phyloP scores from a whole-genome alignment of 805 yeast genomes.

The Metschnikowia cerradonensis region DNA sequence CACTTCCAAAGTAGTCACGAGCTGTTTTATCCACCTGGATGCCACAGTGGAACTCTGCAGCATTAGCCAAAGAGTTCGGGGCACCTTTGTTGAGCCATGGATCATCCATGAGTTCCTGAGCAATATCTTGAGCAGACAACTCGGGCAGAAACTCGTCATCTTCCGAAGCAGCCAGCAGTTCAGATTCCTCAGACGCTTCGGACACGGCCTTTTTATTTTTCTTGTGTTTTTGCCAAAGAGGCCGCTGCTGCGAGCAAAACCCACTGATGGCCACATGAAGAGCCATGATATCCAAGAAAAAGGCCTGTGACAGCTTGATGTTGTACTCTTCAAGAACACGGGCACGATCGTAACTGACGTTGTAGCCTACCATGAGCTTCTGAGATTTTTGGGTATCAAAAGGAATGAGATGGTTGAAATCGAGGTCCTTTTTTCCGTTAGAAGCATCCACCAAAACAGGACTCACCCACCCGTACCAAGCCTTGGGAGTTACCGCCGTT shows the following conservation, averaged over 20 bases:
- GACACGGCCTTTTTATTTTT: constrained; percentile 30
- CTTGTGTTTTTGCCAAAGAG: constrained; percentile 62
- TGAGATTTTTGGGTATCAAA: constrained; percentile 46
- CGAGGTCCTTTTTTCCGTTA: constrained; percentile 26
- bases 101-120: constrained; percentile 45
- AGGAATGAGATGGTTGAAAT: constrained; percentile 70
- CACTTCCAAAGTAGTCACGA: constrained; percentile 60
- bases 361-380: constrained; percentile 80
- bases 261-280: constrained; percentile 88
- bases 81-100: constrained; percentile 86
- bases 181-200: constrained; percentile 17
- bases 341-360: constrained; percentile 87
- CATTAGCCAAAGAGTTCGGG: constrained; percentile 74
- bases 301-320: constrained; percentile 61
- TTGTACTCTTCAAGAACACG: constrained; percentile 80
- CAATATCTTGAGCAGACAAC: constrained; percentile 21
- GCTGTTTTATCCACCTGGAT: constrained; percentile 60
- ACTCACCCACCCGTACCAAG: constrained; percentile 95
- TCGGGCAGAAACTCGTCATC: constrained; percentile 7
- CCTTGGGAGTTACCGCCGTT: constrained; percentile 65
- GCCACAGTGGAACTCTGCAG: constrained; percentile 73
- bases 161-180: constrained; percentile 12
- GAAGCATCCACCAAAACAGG: constrained; percentile 55
- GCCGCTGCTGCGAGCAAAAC: constrained; percentile 87
- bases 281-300: constrained; percentile 88